phyloP scores from a whole-genome alignment of 139 green algal species.

The Spirogloea muscicola region DNA sequence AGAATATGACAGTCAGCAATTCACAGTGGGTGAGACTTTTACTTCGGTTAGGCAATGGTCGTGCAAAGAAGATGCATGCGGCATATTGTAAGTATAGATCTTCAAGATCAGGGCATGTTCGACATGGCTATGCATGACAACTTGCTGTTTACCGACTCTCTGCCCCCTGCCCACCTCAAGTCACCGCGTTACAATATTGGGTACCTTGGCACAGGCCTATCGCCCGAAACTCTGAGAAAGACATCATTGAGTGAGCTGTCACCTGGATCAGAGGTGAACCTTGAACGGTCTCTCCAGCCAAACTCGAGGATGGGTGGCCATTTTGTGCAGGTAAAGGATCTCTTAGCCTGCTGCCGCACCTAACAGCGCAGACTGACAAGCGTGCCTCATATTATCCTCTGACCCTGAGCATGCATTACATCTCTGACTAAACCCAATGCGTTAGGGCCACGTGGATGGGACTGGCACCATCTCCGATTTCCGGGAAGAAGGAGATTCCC shows the following conservation, averaged over 20 bases:
- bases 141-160: too few species aligned
- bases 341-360: neutral
- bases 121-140: too few species aligned
- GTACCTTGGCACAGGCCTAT: slow-evolving; percentile 41
- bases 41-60: too few species aligned
- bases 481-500: slow-evolving; percentile 37
- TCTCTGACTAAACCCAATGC: neutral
- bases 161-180: too few species aligned
- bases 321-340: slow-evolving; percentile 46
- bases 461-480: slow-evolving; percentile 40
- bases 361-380: neutral
- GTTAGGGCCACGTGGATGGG: slow-evolving; percentile 46
- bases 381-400: neutral
- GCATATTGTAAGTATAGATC: too few species aligned
- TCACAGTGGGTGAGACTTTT: too few species aligned
- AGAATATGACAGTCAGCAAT: too few species aligned
- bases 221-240: slow-evolving; percentile 42
- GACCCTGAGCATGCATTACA: neutral
- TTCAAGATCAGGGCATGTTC: too few species aligned
- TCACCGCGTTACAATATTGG: too few species aligned
- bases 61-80: too few species aligned
- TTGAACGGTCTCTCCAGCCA: slow-evolving; percentile 44
- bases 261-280: slow-evolving; percentile 38
- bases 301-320: slow-evolving; percentile 39
- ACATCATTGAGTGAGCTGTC: slow-evolving; percentile 36